phyloP scores from a whole-genome alignment of 1,284 basidiomycete species.

The Apiotrichum brassicae region DNA sequence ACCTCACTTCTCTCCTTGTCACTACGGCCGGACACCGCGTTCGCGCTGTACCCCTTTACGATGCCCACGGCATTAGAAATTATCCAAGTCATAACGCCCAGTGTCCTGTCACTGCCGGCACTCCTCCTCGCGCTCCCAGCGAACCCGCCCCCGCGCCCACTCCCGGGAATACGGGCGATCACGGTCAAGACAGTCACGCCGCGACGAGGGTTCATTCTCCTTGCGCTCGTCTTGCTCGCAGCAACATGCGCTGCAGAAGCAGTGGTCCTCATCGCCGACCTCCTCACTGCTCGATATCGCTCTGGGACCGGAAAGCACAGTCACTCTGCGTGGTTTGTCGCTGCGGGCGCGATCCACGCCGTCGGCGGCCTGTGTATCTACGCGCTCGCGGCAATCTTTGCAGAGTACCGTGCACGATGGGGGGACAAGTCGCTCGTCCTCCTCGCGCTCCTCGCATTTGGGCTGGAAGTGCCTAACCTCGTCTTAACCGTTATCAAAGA shows the following conservation, averaged over 20 bases:
- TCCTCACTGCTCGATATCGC: constrained; percentile 15
- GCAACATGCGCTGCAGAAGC: constrained; percentile 26
- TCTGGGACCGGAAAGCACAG: neutral
- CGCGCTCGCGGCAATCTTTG: constrained; percentile 26
- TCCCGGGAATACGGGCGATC: constrained; percentile 33
- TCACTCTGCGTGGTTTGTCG: constrained; percentile 13
- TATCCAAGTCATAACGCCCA: constrained; percentile 18
- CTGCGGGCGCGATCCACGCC: constrained; percentile 16
- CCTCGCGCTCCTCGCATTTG: constrained; percentile 26
- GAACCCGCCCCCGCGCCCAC: constrained; percentile 8
- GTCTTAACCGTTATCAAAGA: constrained; percentile 30
- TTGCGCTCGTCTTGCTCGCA: constrained; percentile 27
- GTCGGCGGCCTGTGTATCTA: constrained; percentile 33
- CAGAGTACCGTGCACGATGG: constrained; percentile 34
- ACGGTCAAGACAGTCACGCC: constrained; percentile 36
- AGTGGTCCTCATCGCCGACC: constrained; percentile 22
- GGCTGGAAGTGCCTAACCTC: constrained; percentile 34
- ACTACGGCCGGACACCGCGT: too few relatives aligned
- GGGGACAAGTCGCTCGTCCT: constrained; percentile 25
- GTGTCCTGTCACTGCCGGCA: constrained; percentile 32
- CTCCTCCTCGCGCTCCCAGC: constrained; percentile 17
- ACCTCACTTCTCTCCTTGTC: too few relatives aligned
- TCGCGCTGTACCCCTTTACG: neutral
- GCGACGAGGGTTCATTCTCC: constrained; percentile 30
- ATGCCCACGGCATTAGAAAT: constrained; percentile 16